Percentiles rank a stretch among this genome's conserved stretches.
These are phyloP conservation scores for Polygonum aviculare DNA, from an alignment of 148 eudicot genomes.

Conservation along the genomic window DNA sequence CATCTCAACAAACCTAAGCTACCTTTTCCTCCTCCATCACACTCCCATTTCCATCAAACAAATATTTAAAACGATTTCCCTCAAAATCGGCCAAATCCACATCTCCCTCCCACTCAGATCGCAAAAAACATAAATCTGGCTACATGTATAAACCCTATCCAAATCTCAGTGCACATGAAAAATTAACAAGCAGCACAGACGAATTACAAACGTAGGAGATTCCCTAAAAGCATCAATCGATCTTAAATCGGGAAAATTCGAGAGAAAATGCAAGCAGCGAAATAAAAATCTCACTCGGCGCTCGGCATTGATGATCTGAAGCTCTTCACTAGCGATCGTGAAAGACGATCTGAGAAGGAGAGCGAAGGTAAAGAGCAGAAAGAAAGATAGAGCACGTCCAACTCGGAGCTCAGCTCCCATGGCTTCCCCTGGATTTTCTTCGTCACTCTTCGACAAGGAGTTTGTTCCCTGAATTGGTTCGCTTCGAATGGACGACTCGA, in stretches of 20 bases:
- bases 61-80: not conserved
- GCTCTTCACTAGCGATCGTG: conserved; percentile 23
- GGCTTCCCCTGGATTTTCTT: conserved; percentile 3
- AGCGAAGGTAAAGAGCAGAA: conserved; percentile 17
- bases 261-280: not conserved
- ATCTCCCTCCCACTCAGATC: not conserved
- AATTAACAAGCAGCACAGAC: not conserved
- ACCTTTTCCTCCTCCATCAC: not conserved
- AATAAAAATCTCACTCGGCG: conserved; percentile 47
- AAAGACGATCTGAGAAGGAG: conserved; percentile 28
- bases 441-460: not conserved
- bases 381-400: conserved; percentile 21
- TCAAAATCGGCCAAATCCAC: not conserved
- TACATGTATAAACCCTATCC: not conserved
- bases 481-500: not conserved
- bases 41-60: not conserved
- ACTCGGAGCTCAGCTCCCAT: conserved; percentile 29
- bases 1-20: not conserved
- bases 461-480: not conserved
- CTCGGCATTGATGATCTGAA: conserved; percentile 73
- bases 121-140: not conserved
- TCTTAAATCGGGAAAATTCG: not conserved
- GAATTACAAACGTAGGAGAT: not conserved
- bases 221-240: not conserved
- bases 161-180: not conserved